These are phyloP conservation scores for Ambispora gerdemannii DNA, from an alignment of 192 early-diverging fungal genomes.

Conservation along the genomic window DNA sequence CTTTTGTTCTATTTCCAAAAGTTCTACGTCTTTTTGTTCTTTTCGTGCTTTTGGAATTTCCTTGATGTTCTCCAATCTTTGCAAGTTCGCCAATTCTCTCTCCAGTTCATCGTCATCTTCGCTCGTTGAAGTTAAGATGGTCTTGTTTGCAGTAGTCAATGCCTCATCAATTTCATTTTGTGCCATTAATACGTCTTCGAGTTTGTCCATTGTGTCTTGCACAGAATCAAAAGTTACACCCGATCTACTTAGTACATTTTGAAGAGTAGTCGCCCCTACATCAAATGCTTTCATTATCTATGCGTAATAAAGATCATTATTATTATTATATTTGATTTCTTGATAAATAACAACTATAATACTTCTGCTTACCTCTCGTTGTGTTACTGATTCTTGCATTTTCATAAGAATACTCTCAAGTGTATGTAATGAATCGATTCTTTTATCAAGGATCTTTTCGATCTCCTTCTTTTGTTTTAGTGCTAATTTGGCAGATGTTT, in stretches of 20 bases:
- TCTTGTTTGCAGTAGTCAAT: constrained; percentile 39
- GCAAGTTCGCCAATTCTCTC: constrained; percentile 21
- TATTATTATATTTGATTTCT: too few species aligned
- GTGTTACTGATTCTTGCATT: constrained; percentile 61
- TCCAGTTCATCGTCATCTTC: constrained; percentile 26
- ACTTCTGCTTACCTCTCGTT: constrained; percentile 51
- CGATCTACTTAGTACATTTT: constrained; percentile 41
- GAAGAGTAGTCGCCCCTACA: constrained; percentile 55
- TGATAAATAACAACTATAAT: too few species aligned
- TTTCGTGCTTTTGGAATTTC: background rate
- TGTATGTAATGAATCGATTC: constrained; percentile 54
- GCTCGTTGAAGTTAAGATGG: background rate
- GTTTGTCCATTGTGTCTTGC: constrained; percentile 57
- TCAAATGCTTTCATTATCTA: constrained; percentile 60
- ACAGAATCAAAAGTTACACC: constrained; percentile 50
- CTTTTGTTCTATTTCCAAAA: background rate
- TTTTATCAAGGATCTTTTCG: constrained; percentile 52
- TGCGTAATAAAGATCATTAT: background rate
- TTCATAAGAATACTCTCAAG: constrained; percentile 59
- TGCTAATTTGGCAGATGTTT: constrained; percentile 52
- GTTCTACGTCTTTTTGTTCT: background rate
- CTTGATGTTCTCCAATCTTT: background rate
- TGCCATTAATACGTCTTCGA: constrained; percentile 58
- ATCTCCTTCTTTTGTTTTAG: constrained; percentile 54
- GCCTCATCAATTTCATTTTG: constrained; percentile 62